Conservation (phyloP, 2,329 filamentous ascomycete species). For the Aspergillus calidoustus region DNA sequence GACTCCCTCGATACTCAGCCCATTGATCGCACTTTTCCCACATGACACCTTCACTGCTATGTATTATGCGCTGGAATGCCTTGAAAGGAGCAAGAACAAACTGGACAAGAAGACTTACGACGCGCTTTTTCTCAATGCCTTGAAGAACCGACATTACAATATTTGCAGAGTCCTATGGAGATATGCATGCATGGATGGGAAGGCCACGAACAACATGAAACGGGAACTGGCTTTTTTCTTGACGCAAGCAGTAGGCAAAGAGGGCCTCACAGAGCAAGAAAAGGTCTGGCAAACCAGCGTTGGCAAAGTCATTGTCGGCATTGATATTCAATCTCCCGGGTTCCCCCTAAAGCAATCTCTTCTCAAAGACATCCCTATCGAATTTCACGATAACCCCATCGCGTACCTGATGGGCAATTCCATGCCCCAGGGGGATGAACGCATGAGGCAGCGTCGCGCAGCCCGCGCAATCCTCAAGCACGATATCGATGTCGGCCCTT, state of each 20-base stretch:
- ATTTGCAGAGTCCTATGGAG: conserved; percentile 53
- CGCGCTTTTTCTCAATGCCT: conserved; percentile 49
- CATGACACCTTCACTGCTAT: conserved; percentile 31
- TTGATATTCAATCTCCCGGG: conserved; percentile 27
- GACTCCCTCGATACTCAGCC: conserved; percentile 34
- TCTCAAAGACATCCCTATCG: conserved; percentile 28
- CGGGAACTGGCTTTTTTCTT: conserved; percentile 38
- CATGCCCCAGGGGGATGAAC: conserved; percentile 26
- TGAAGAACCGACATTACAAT: conserved; percentile 44
- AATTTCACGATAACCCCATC: conserved; percentile 34
- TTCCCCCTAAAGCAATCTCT: conserved; percentile 19
- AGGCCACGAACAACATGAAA: conserved; percentile 41
- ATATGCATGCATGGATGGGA: conserved; percentile 49
- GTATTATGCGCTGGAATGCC: conserved; percentile 28
- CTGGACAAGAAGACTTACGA: conserved; percentile 36
- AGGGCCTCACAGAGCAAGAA: conserved; percentile 14
- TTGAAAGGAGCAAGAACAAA: conserved; percentile 23
- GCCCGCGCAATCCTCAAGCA: conserved; percentile 32
- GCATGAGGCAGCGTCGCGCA: conserved; percentile 32
- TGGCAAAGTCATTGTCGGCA: conserved; percentile 41
- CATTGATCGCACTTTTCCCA: conserved; percentile 34
- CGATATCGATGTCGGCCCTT: conserved; percentile 34
- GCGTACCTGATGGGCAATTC: conserved; percentile 29
- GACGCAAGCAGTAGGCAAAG: conserved; percentile 25
- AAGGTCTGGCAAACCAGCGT: conserved; percentile 31